Evolutionary conservation across 2,329 filamentous ascomycete species (phyloP), one percentile per base, ranked within the genome.

Genomic region (Exophiala sideris): DNA sequence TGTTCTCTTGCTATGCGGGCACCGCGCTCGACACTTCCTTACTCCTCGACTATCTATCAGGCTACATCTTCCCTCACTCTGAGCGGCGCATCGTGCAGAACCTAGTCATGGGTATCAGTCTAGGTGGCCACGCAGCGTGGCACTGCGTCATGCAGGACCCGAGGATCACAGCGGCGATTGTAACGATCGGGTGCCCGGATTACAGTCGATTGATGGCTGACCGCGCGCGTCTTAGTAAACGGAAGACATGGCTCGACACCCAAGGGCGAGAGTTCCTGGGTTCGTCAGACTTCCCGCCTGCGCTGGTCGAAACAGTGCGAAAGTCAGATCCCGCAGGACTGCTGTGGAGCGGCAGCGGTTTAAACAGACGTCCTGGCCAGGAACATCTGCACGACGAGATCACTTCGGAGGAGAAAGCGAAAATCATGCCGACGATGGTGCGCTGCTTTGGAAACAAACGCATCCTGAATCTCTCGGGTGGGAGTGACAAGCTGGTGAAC

Each of bases 41-140:
- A 8, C 73, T 97, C 58, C 86, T 97, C 61, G 86, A 91, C 63
- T 81, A 90, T 52, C 75, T 95, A 1, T 82, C 83, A n/a, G 84
- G 84, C 0, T 95, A 91, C 66, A 73, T 94, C 18, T 87, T 88
- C 64, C 78, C 79, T 3, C 72, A 54, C 59, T 73, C 40, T 14
- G 71, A 74, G n/a, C 64, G 73, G 52, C 69, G 62, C 4, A 77
- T 84, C 46, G 71, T 70, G 11, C 79, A 84, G 48, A 85, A 96
- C 68, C 70, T 95, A 9, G 87, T 87, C 9, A 76, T 95, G 36
- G 94, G 94, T 0, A 83, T 95, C 54, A 92, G 88, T 20, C 75
- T 97, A 1, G 94, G 94, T 5, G 94, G 89, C 0, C 94, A 97
- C 69, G 84, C 87, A 10, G 85, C 87, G 1, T 97, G 92, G 91